Percentiles rank a stretch among this genome's conserved stretches.
phyloP scores from a whole-genome alignment of 495 filamentous ascomycete species.

The Annulohypoxylon maeteangense region DNA sequence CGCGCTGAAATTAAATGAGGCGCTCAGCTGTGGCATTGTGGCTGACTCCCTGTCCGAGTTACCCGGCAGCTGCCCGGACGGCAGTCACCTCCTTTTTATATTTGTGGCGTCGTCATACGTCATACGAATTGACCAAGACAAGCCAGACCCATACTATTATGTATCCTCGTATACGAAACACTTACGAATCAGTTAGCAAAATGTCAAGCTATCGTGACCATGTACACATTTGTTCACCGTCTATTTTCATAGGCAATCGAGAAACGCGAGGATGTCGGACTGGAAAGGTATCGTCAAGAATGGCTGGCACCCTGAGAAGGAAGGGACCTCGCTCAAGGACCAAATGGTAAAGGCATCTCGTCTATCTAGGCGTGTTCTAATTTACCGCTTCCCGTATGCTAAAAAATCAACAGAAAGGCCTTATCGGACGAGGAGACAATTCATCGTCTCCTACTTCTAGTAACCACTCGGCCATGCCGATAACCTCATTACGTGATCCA shows the following conservation, averaged over 20 bases:
- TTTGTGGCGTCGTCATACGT: not conserved
- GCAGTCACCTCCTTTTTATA: conserved; percentile 1
- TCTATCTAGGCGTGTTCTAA: not conserved
- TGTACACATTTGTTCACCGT: not conserved
- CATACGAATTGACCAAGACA: not conserved
- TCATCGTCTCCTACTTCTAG: conserved; percentile 12
- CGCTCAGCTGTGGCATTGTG: conserved; percentile 23
- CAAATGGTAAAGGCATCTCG: conserved; percentile 50
- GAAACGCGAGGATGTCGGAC: conserved; percentile 41
- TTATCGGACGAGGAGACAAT: conserved; percentile 52
- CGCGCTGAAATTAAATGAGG: conserved; percentile 17
- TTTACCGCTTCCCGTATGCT: conserved; percentile 1
- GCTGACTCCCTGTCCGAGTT: not conserved
- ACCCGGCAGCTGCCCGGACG: not conserved
- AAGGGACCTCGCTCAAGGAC: conserved; percentile 50
- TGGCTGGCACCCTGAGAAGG: conserved; percentile 57
- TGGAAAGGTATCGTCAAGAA: conserved; percentile 57
- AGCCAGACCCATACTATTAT: not conserved
- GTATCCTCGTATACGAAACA: not conserved
- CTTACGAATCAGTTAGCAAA: conserved; percentile 21
- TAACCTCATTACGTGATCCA: conserved; percentile 85
- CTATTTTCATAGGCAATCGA: not conserved
- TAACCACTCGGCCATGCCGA: conserved; percentile 68
- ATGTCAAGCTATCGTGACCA: conserved; percentile 17
- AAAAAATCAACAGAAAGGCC: conserved; percentile 53